These are phyloP conservation scores for Nyctanthes arbortristis DNA, from an alignment of 257 asterid genomes.

Conservation along the genomic window DNA sequence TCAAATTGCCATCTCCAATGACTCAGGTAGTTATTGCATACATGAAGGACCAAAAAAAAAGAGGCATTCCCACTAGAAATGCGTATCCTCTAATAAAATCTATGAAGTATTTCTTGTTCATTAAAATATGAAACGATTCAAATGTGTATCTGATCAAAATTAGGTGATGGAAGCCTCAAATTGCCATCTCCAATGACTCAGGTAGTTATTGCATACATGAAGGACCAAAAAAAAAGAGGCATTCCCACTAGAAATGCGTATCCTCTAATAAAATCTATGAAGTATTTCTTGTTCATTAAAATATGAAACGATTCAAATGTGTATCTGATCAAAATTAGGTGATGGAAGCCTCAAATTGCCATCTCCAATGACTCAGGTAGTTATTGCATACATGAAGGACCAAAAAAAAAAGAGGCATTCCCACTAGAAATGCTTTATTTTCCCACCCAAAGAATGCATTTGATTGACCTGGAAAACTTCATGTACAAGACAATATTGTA, in stretches of 20 bases:
- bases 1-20: slow-evolving; percentile 20
- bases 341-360: too few species aligned
- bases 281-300: too few species aligned
- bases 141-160: not conserved
- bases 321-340: not conserved
- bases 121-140: too few species aligned
- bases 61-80: not conserved
- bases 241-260: not conserved
- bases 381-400: not conserved
- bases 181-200: slow-evolving; percentile 22
- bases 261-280: slow-evolving; percentile 4
- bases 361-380: too few species aligned
- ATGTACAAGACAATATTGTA: slow-evolving; percentile 9
- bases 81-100: not conserved
- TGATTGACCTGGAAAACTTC: slow-evolving; percentile 6
- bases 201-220: too few species aligned
- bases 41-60: too few species aligned
- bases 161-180: slow-evolving; percentile 10
- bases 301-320: slow-evolving; percentile 1
- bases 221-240: too few species aligned
- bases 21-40: too few species aligned
- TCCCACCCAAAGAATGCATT: not conserved
- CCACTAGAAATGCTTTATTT: not conserved
- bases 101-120: too few species aligned
- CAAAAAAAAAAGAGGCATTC: too few species aligned